Evolutionary conservation across 2,329 filamentous ascomycete species (phyloP).

Genomic region (Didymella pinodella): DNA sequence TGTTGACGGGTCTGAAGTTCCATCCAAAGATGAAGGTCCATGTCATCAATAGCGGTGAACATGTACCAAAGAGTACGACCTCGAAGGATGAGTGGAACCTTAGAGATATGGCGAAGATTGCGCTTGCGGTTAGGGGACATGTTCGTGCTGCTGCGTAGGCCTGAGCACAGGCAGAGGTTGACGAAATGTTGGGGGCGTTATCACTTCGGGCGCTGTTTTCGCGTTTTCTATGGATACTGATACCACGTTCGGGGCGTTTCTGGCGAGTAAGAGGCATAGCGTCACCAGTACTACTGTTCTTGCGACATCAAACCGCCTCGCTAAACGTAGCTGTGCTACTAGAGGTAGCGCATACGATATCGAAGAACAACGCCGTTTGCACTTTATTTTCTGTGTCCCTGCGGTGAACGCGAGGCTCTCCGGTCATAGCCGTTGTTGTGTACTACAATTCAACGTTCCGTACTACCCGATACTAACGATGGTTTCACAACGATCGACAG

Average conservation of each 20-base stretch:
- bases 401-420: constrained; percentile 5
- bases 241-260: constrained; percentile 15
- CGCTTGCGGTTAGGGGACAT: constrained; percentile 42
- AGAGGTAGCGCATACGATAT: constrained; percentile 5
- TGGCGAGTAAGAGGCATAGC: neutral
- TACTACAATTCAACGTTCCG: constrained; percentile 3
- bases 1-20: constrained; percentile 85
- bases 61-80: constrained; percentile 53
- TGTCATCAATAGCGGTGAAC: constrained; percentile 89
- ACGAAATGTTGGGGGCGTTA: neutral
- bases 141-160: constrained; percentile 27
- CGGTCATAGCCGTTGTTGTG: neutral
- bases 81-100: constrained; percentile 55
- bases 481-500: neutral
- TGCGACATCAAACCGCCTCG: constrained; percentile 8
- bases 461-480: constrained; percentile 1
- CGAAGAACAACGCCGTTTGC: neutral
- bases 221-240: constrained; percentile 9
- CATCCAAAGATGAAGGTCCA: constrained; percentile 91
- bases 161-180: neutral
- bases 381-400: neutral
- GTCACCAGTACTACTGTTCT: constrained; percentile 6
- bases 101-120: constrained; percentile 47
- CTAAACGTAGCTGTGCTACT: constrained; percentile 13
- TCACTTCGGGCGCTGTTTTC: constrained; percentile 2